These are phyloP conservation scores for Barnettozyma siamensis DNA, from an alignment of 805 yeast species.

Conservation along the genomic window DNA sequence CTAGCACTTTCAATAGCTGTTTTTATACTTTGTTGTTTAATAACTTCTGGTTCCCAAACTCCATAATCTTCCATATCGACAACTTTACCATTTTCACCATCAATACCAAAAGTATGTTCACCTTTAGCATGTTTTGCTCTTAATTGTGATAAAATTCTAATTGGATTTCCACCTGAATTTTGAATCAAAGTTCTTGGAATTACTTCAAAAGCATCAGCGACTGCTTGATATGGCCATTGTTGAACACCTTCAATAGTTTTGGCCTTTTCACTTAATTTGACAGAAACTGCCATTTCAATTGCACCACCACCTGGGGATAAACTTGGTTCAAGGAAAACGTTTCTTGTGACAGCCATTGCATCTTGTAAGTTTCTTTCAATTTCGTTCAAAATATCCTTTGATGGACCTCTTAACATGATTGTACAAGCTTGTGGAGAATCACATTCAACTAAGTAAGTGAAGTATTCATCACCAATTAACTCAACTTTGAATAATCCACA, in stretches of 20 bases:
- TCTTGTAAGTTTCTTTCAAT: slow-evolving; percentile 95
- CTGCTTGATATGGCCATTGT: slow-evolving; percentile 99
- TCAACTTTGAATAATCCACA: slow-evolving; percentile 93
- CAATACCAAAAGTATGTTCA: slow-evolving; percentile 77
- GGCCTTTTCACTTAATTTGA: slow-evolving; percentile 81
- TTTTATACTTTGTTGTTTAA: slow-evolving; percentile 93
- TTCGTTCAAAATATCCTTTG: slow-evolving; percentile 94
- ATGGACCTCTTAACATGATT: slow-evolving; percentile 87
- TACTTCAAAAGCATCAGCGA: slow-evolving; percentile 97
- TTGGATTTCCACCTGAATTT: slow-evolving; percentile 97
- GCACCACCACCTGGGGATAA: slow-evolving; percentile 99
- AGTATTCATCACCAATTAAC: slow-evolving; percentile 95
- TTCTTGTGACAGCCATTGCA: slow-evolving; percentile 96
- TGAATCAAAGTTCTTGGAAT: slow-evolving; percentile 96
- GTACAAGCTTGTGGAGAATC: slow-evolving; percentile 90
- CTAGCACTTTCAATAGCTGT: slow-evolving; percentile 98
- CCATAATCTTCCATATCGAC: slow-evolving; percentile 96
- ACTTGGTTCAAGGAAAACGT: slow-evolving; percentile 90
- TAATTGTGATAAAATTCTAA: slow-evolving; percentile 79
- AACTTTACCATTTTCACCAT: slow-evolving; percentile 90
- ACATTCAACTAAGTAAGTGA: slow-evolving; percentile 78
- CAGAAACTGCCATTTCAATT: slow-evolving; percentile 97
- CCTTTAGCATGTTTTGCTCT: slow-evolving; percentile 97
- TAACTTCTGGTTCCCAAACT: slow-evolving; percentile 98
- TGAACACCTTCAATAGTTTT: slow-evolving; percentile 89